These are phyloP conservation scores for Sphagnurus paluster DNA, from an alignment of 1,284 basidiomycete species.

Conservation along the genomic window DNA sequence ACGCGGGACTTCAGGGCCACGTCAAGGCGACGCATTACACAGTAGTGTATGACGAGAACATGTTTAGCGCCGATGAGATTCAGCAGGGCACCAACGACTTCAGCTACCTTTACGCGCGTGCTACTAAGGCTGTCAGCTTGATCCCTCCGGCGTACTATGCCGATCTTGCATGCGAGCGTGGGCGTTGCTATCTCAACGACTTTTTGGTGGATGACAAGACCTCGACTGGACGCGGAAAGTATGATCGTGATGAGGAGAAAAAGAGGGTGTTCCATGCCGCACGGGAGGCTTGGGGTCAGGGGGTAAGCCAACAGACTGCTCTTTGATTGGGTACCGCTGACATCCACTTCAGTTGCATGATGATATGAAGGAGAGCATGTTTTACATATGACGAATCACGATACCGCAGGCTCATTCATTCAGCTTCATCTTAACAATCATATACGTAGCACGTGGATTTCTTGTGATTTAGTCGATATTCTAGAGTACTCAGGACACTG, in stretches of 20 bases:
- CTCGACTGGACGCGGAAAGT: conserved; percentile 29
- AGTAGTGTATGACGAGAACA: conserved; percentile 72
- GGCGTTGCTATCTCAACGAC: conserved; percentile 67
- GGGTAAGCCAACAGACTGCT: conserved; percentile 45
- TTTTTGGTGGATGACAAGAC: conserved; percentile 55
- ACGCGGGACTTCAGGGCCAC: conserved; percentile 65
- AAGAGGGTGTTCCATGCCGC: conserved; percentile 53
- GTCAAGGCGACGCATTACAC: conserved; percentile 73
- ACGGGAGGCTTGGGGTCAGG: conserved; percentile 56
- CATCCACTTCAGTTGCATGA: conserved; percentile 41
- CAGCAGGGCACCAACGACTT: conserved; percentile 66
- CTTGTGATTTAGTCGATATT: no score
- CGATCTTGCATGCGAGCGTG: conserved; percentile 75
- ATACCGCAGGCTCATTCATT: no score
- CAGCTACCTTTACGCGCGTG: conserved; percentile 72
- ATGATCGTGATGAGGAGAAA: conserved; percentile 45
- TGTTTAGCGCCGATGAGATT: conserved; percentile 61
- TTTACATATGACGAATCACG: conserved; percentile 56
- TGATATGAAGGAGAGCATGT: conserved; percentile 63
- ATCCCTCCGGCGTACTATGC: conserved; percentile 77
- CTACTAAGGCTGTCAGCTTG: conserved; percentile 76
- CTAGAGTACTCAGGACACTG: no score
- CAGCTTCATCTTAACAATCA: background rate
- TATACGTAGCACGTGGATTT: no score
- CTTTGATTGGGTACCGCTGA: conserved; percentile 4